These are phyloP conservation scores for Trifolium dubium DNA, from an alignment of 306 rosid species.

Conservation along the genomic window DNA sequence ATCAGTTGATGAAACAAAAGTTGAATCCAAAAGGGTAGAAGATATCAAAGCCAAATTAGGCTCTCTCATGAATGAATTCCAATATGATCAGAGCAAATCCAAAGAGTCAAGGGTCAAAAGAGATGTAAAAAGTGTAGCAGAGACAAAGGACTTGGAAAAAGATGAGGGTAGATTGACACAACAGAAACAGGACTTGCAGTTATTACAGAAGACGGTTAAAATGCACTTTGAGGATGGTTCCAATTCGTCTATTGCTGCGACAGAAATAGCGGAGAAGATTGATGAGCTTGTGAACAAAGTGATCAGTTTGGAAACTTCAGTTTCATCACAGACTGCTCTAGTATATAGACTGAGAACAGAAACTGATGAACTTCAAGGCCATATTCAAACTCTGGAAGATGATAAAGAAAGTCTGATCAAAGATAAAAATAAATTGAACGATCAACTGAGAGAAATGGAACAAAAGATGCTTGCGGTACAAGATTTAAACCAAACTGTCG, in stretches of 20 bases:
- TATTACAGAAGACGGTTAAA: constrained; percentile 55
- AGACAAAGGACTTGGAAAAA: constrained; percentile 40
- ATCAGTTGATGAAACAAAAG: constrained; percentile 64
- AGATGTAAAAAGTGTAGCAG: constrained; percentile 30
- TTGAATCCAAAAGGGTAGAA: constrained; percentile 62
- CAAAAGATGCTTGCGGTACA: constrained; percentile 55
- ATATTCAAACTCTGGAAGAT: constrained; percentile 63
- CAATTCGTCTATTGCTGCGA: constrained; percentile 56
- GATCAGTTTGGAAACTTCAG: constrained; percentile 71
- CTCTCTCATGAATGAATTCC: constrained; percentile 59
- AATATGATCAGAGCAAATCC: constrained; percentile 38
- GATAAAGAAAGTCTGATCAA: constrained; percentile 60
- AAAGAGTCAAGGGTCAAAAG: constrained; percentile 37
- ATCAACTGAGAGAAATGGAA: constrained; percentile 71
- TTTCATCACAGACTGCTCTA: constrained; percentile 76
- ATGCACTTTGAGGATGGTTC: constrained; percentile 57
- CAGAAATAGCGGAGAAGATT: constrained; percentile 87
- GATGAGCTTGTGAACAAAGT: constrained; percentile 85
- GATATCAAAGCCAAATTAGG: constrained; percentile 57
- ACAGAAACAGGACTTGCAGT: constrained; percentile 56
- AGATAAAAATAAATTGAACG: constrained; percentile 55
- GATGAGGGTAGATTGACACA: constrained; percentile 33
- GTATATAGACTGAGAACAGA: constrained; percentile 68
- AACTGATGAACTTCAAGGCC: constrained; percentile 71
- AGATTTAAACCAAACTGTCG: constrained; percentile 59